Evolutionary conservation across 2,329 filamentous ascomycete species (phyloP), one percentile per base, ranked within the genome.

Genomic region (Colletotrichum ledebouriae): DNA sequence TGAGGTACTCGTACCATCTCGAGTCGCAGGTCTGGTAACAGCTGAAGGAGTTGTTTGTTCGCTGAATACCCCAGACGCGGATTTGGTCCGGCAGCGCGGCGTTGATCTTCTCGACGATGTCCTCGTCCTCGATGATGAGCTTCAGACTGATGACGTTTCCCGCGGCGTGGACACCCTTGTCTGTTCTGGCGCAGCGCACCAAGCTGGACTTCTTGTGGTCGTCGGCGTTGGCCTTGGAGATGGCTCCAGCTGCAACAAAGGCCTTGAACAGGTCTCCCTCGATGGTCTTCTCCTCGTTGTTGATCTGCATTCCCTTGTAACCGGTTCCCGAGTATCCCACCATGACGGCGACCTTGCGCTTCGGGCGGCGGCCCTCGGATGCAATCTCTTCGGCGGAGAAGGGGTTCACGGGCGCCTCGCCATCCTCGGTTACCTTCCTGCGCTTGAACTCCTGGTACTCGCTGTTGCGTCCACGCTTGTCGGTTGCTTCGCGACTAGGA

Each of bases 271-370:
- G 84, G 74, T 99, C 96, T 49, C 95, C 93, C 82, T 99, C 96
- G 71, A 99, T 98, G 0, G 95, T 99, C 82, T 94, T 94, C 76
- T 97, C 90, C 71, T 89, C 82, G 74, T 85, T 85, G 78, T 91
- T 90, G 77, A 99, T 92, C 82, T 99, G 96, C 90, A 99, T 97
- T 75, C 96, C 96, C 81, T 94, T 94, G 84, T 99, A 99, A 15
- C 96, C 96, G 10, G 94, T 97, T 57, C 96, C 96, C 6, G 94
- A 94, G 79, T 99, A 99, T 15, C 96, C 96, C 73, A 99, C 90
- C 84, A 98, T 84, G 37, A 99, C 94, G 46, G 95, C 96, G 57
- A 98, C 95, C 83, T 99, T 99, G 79, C 93, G 90, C 86, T 99
- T 99, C 25, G 96, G 96, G 64, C 90, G 89, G 71, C 95, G 90